A percentile compares a stretch with the other conserved stretches of the same genome.
Evolutionary conservation across 1,284 basidiomycete genomes (phyloP).

Genomic region (Xerocomus minutiporus): DNA sequence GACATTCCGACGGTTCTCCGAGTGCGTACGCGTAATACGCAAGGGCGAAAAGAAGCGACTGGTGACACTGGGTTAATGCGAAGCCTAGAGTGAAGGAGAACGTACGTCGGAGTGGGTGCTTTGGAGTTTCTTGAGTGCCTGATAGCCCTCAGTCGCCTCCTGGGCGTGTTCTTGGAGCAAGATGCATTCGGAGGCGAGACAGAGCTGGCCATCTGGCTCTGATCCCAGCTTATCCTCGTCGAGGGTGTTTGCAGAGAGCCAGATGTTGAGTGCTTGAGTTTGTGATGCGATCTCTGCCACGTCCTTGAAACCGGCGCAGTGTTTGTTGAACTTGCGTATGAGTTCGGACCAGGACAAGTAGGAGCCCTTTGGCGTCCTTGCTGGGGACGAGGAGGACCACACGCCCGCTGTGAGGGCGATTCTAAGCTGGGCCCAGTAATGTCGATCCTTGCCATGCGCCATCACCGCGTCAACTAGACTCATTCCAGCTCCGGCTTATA

Average conservation of each 20-base stretch:
- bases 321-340: slow-evolving; percentile 85
- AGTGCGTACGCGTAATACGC: slow-evolving; percentile 79
- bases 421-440: slow-evolving; percentile 73
- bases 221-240: slow-evolving; percentile 40
- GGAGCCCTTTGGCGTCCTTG: slow-evolving; percentile 55
- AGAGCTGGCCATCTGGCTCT: slow-evolving; percentile 38
- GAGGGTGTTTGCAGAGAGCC: slow-evolving; percentile 43
- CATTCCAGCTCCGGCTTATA: slow-evolving; percentile 4
- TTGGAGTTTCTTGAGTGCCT: slow-evolving; percentile 47
- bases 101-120: slow-evolving; percentile 58
- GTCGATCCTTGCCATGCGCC: slow-evolving; percentile 49
- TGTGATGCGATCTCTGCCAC: slow-evolving; percentile 65
- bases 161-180: slow-evolving; percentile 50
- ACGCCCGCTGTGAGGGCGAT: slow-evolving; percentile 61
- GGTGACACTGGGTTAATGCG: slow-evolving; percentile 6
- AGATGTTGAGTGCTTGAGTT: slow-evolving; percentile 58
- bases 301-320: slow-evolving; percentile 58
- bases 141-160: slow-evolving; percentile 51
- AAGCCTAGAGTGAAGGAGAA: slow-evolving; percentile 17
- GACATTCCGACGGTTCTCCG: slow-evolving; percentile 58
- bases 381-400: slow-evolving; percentile 60
- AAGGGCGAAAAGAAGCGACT: slow-evolving; percentile 60
- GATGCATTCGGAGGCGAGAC: slow-evolving; percentile 52
- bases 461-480: slow-evolving; percentile 1
- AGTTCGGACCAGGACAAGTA: slow-evolving; percentile 74